Percentiles rank a stretch among this genome's conserved stretches.
These are phyloP conservation scores for Diaporthe sp. DNA, from an alignment of 2,329 filamentous ascomycete species.

Conservation along the genomic window DNA sequence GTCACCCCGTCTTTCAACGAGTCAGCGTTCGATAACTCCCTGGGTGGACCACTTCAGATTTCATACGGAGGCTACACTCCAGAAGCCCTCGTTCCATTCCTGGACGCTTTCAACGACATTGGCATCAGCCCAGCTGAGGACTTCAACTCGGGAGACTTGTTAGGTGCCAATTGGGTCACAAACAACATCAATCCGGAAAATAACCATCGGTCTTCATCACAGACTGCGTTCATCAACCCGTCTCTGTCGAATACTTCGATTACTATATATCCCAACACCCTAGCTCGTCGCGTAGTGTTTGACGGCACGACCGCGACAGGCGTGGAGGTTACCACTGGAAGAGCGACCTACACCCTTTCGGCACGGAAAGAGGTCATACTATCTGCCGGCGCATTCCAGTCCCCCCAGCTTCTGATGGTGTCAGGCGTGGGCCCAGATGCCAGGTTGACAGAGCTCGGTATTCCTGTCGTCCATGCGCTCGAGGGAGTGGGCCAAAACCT, in stretches of 20 bases:
- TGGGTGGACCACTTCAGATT: slow-evolving; percentile 7
- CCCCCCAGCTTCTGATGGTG: slow-evolving; percentile 54
- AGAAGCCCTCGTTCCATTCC: slow-evolving; percentile 5
- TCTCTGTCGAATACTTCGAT: not conserved
- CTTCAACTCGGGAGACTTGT: slow-evolving; percentile 1
- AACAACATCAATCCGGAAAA: slow-evolving; percentile 28
- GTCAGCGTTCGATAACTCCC: not conserved
- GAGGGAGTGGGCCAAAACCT: slow-evolving; percentile 45
- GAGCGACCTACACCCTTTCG: slow-evolving; percentile 29
- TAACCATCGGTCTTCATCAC: slow-evolving; percentile 1
- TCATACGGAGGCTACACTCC: slow-evolving; percentile 12
- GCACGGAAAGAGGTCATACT: slow-evolving; percentile 54
- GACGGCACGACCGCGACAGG: slow-evolving; percentile 44
- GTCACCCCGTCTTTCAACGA: slow-evolving; percentile 6
- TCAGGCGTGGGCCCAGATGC: slow-evolving; percentile 50
- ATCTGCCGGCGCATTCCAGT: slow-evolving; percentile 57
- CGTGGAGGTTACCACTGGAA: slow-evolving; percentile 44
- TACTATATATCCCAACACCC: slow-evolving; percentile 11
- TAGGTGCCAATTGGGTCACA: slow-evolving; percentile 12
- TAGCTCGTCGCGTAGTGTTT: slow-evolving; percentile 20
- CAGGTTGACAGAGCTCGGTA: slow-evolving; percentile 47
- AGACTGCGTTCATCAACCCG: slow-evolving; percentile 13
- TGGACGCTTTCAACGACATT: slow-evolving; percentile 11
- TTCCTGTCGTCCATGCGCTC: slow-evolving; percentile 45
- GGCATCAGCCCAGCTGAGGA: not conserved